Conservation (phyloP, 176 grass and related monocot genomes). For the bread wheat (Triticum aestivum) region IWGSC_CS_RefSeq_v2.1 NC_057810.1:658161563-658162062, state of each 20-base stretch:
- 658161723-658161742: neutral
- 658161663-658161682: neutral
- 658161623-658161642: neutral
- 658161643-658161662: neutral
- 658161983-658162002: neutral
- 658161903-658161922: conserved; percentile 39
- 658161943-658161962: conserved; percentile 40
- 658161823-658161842: neutral
- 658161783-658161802: conserved; percentile 25
- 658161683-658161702: neutral
- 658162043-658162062: conserved; percentile 25
- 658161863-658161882: conserved; percentile 45
- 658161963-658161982: neutral
- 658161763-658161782: neutral
- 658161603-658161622: neutral
- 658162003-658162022: neutral
- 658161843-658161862: conserved; percentile 40
- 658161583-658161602: neutral
- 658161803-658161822: conserved; percentile 1
- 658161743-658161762: neutral
- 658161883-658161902: conserved; percentile 33
- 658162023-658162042: conserved; percentile 49
- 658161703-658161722: neutral
- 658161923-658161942: conserved; percentile 31
- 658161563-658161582: neutral